phyloP scores from a whole-genome alignment of 768 basidiomycete genomes.

The Saitozyma sp. region DNA sequence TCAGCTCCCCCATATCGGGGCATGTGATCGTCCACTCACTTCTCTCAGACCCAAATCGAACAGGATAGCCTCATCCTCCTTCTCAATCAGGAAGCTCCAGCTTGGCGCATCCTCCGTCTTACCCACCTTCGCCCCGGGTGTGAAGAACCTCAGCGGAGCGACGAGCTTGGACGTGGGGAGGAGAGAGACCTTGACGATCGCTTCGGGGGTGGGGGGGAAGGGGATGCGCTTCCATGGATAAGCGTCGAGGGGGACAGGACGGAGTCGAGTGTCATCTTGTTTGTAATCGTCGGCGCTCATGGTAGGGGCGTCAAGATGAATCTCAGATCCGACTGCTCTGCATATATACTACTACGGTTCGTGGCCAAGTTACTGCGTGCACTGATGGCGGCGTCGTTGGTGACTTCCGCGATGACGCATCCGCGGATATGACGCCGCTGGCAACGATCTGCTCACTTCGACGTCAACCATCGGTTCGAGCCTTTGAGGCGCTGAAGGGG shows the following conservation, averaged over 20 bases:
- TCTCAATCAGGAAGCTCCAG: slow-evolving; percentile 27
- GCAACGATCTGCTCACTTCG: too few relatives aligned
- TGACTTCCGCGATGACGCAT: too few relatives aligned
- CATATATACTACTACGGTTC: too few relatives aligned
- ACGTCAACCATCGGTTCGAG: too few relatives aligned
- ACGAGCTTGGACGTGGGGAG: slow-evolving; percentile 19
- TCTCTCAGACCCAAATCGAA: slow-evolving; percentile 41
- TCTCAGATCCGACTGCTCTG: too few relatives aligned
- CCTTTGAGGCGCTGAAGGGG: too few relatives aligned
- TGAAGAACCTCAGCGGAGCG: slow-evolving; percentile 10
- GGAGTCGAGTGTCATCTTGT: slow-evolving; percentile 16
- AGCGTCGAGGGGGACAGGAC: slow-evolving; percentile 9
- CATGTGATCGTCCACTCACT: too few relatives aligned
- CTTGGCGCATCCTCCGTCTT: slow-evolving; percentile 17
- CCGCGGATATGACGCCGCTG: too few relatives aligned
- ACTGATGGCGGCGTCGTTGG: too few relatives aligned
- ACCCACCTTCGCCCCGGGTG: slow-evolving; percentile 17
- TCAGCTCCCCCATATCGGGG: slow-evolving; percentile 21
- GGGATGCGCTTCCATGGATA: slow-evolving; percentile 27
- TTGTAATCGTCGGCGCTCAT: too few relatives aligned
- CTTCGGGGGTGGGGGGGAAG: slow-evolving; percentile 3
- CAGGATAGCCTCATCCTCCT: slow-evolving; percentile 19
- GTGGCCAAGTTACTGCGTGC: too few relatives aligned
- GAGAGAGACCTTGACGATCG: slow-evolving; percentile 20
- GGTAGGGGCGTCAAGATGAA: too few relatives aligned